A percentile compares a stretch with the other conserved stretches of the same genome.
Conservation (phyloP, 2,329 filamentous ascomycete genomes). For the Aureobasidium sp. region DNA sequence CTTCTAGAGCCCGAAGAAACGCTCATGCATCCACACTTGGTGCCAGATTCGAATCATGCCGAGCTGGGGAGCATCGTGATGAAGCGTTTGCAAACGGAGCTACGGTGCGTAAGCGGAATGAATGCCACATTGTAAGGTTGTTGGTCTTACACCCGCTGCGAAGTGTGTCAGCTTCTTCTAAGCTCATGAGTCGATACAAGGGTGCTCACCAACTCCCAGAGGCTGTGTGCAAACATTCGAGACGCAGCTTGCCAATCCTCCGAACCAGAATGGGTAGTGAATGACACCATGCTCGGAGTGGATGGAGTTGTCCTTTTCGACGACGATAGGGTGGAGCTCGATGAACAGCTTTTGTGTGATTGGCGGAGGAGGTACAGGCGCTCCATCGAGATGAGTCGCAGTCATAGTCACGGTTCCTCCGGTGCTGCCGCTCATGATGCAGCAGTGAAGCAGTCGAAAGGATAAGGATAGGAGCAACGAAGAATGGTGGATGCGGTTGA, state of each 20-base stretch:
- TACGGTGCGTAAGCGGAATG: neutral
- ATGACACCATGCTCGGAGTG: constrained; percentile 22
- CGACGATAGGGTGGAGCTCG: constrained; percentile 18
- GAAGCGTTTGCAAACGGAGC: constrained; percentile 18
- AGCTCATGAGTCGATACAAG: neutral
- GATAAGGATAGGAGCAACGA: neutral
- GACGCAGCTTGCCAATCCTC: constrained; percentile 22
- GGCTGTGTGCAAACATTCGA: constrained; percentile 21
- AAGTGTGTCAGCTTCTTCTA: neutral
- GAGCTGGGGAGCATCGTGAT: constrained; percentile 10
- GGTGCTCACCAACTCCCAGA: constrained; percentile 19
- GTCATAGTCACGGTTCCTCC: constrained; percentile 8
- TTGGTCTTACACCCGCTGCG: constrained; percentile 13
- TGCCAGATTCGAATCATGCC: constrained; percentile 19
- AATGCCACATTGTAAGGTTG: neutral
- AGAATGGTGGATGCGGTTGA: neutral
- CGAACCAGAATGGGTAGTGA: constrained; percentile 23
- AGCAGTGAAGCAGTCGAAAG: neutral
- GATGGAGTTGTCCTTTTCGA: constrained; percentile 23
- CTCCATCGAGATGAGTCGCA: constrained; percentile 2
- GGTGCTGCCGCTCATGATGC: constrained; percentile 5
- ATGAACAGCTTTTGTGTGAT: constrained; percentile 17
- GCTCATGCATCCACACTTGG: constrained; percentile 19
- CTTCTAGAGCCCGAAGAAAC: constrained; percentile 21
- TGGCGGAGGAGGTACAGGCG: constrained; percentile 17